Percentiles rank a stretch among this genome's conserved stretches.
These are phyloP conservation scores for Giardia muris DNA, from an alignment of 208 protist genomes.

Conservation along the genomic window DNA sequence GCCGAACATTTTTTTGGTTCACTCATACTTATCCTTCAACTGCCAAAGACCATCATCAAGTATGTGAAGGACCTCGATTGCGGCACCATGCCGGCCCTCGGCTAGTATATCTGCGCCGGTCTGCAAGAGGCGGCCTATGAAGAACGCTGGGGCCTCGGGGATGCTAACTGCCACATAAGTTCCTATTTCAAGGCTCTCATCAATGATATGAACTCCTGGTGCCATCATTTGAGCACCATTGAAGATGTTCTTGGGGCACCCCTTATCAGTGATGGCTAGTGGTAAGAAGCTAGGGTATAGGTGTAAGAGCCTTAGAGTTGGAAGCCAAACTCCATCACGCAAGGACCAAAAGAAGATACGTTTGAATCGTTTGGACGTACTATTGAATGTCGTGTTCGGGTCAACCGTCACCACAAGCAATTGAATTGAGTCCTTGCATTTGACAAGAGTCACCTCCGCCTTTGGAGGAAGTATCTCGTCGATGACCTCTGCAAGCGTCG, in stretches of 20 bases:
- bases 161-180: not conserved
- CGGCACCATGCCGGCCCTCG: not conserved
- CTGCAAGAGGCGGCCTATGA: not conserved
- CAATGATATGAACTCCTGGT: not conserved
- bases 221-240: constrained; percentile 9
- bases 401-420: not conserved
- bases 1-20: not conserved
- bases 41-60: not conserved
- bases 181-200: not conserved
- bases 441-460: not conserved
- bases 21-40: not conserved
- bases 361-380: not conserved
- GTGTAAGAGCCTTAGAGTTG: not conserved
- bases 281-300: not conserved
- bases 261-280: not conserved
- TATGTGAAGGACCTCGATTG: not conserved
- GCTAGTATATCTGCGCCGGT: not conserved
- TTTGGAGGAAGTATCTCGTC: not conserved
- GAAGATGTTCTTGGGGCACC: not conserved
- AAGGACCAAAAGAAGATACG: not conserved
- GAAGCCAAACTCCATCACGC: not conserved
- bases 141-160: not conserved
- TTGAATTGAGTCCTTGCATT: not conserved
- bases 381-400: not conserved
- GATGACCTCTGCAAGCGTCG: not conserved